Base-by-base conservation (phyloP, 176 grass and related monocot genomes). In the Bromus sterilis region DNA sequence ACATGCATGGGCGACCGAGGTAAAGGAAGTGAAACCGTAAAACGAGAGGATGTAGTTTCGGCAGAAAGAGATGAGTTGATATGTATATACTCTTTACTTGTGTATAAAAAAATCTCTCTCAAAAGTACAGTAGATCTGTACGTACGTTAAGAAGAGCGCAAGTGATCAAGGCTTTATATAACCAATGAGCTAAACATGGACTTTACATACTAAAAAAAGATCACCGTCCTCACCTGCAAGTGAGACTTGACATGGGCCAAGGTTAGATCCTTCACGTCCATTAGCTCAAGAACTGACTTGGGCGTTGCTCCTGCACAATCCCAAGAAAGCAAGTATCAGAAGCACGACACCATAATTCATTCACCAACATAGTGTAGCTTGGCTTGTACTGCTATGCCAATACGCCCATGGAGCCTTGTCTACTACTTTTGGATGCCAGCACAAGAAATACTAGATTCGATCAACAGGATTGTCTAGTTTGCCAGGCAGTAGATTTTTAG, bases 231-330 rank as follows among this genome's bases (percentile, higher is more conserved):
- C 66, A 94, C 95, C 95, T 98, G 95, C 66, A 98, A 86, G 71
- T 98, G 95, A 80, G 92, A 94, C 71, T 98, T 98, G 83, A 98
- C 95, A 89, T 98, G 95, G 36, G 95, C 95, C 42, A 98, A 91
- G 15, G 95, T 98, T 32, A 98, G 92, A 91, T 98, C 92, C 82
- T 98, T 98, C 41, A 94, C 92, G 82, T 98, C 92, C 95, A 98
- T 98, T 51, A 98, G 86, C 88, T 98, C 95, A 59, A 98, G 95
- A 78, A 98, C 95, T 21, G 95, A 93, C 82, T 97, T 97, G n/a
- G 95, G 95, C 34, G 95, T 98, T 61, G 95, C 95, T 78, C 95
- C 95, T 94, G 85, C 61, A 75, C 51, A 65, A 88, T 6, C 60
- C 11, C 78, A 84, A 36, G 23, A 21, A 0, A 68, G 35, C 21